phyloP scores from a whole-genome alignment of 1,139 yeast species.

The Candida buenavistaensis region DNA sequence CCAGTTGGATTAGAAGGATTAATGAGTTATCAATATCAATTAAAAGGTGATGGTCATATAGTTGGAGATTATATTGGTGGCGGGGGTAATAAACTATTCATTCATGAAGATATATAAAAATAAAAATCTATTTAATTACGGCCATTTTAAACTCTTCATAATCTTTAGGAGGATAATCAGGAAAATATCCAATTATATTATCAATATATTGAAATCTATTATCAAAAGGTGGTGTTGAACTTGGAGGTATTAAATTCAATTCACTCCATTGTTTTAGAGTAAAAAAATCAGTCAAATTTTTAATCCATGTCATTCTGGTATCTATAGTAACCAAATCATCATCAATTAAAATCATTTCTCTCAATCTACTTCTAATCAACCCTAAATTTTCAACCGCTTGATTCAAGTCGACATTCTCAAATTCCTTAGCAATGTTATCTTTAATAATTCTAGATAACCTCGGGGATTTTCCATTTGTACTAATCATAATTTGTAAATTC shows the following conservation, averaged over 20 bases:
- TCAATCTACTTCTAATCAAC: conserved; percentile 50
- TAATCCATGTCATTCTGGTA: conserved; percentile 73
- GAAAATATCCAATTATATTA: conserved; percentile 35
- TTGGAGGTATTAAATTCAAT: conserved; percentile 23
- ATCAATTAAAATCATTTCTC: conserved; percentile 39
- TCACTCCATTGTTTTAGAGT: conserved; percentile 61
- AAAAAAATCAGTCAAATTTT: conserved; percentile 61
- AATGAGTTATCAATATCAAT: conserved; percentile 91
- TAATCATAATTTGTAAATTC: conserved; percentile 78
- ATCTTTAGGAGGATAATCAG: conserved; percentile 43
- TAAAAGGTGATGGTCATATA: conserved; percentile 88
- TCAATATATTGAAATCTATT: conserved; percentile 21
- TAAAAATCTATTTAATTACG: conserved; percentile 7
- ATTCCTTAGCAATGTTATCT: conserved; percentile 51
- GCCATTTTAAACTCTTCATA: conserved; percentile 28
- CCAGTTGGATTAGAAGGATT: conserved; percentile 98
- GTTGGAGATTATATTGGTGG: conserved; percentile 92
- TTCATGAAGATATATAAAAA: conserved; percentile 69
- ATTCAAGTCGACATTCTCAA: conserved; percentile 42
- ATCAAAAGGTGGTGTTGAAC: conserved; percentile 14
- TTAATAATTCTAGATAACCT: conserved; percentile 68
- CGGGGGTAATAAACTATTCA: conserved; percentile 81
- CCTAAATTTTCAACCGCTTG: conserved; percentile 68
- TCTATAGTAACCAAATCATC: conserved; percentile 58
- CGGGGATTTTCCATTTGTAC: conserved; percentile 84